Conservation (phyloP, 2,329 filamentous ascomycete genomes). For the Taxawa tesnikishii region DNA sequence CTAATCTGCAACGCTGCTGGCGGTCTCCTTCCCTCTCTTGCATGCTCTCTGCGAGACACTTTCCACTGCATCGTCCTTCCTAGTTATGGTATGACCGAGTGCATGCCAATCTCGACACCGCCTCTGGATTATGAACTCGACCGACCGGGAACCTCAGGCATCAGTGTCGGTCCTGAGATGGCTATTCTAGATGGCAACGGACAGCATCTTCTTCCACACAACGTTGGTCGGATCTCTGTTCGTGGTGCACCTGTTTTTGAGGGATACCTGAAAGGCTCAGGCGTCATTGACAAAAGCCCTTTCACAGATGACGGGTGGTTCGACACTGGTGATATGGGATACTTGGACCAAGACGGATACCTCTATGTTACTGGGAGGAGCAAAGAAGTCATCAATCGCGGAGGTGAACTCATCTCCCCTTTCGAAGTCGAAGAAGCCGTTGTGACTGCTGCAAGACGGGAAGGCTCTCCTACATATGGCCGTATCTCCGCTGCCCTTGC, state of each 20-base stretch:
- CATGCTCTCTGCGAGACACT: slow-evolving; percentile 34
- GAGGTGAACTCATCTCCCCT: slow-evolving; percentile 46
- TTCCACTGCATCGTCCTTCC: slow-evolving; percentile 42
- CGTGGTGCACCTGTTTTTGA: slow-evolving; percentile 39
- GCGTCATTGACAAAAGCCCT: slow-evolving; percentile 29
- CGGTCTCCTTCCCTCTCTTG: slow-evolving; percentile 39
- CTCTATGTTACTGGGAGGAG: slow-evolving; percentile 43
- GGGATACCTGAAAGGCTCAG: slow-evolving; percentile 36
- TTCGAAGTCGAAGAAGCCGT: slow-evolving; percentile 49
- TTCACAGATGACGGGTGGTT: slow-evolving; percentile 42
- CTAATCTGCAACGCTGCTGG: slow-evolving; percentile 46
- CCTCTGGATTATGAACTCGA: slow-evolving; percentile 41
- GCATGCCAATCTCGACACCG: slow-evolving; percentile 46
- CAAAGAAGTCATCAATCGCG: slow-evolving; percentile 46
- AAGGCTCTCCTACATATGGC: slow-evolving; percentile 31
- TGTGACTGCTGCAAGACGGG: slow-evolving; percentile 31
- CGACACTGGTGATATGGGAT: slow-evolving; percentile 43
- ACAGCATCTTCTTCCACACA: slow-evolving; percentile 16
- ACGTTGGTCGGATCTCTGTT: slow-evolving; percentile 37
- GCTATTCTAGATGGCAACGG: slow-evolving; percentile 35
- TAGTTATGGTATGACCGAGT: slow-evolving; percentile 50
- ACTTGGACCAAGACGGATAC: slow-evolving; percentile 38
- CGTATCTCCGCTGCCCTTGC: slow-evolving; percentile 38
- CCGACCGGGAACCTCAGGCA: slow-evolving; percentile 40
- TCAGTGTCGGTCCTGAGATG: slow-evolving; percentile 40